Base-by-base conservation (phyloP, 345 rosid species). In the Linum lewisii region DNA sequence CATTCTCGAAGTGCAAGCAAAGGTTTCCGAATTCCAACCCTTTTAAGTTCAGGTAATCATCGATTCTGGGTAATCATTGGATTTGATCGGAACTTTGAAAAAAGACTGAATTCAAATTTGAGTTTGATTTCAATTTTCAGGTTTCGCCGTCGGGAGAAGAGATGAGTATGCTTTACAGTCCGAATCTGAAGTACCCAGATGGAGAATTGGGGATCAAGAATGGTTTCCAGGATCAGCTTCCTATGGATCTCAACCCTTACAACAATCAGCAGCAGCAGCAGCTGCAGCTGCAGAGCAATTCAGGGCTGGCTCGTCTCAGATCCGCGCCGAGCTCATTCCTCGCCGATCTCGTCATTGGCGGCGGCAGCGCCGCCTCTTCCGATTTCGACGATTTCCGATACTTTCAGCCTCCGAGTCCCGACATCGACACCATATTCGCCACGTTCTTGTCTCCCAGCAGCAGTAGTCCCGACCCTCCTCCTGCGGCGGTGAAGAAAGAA, bases 311-410 rank as follows among this genome's bases (percentile, higher is more conserved):
- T 61, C 70, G 81, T 36, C 70, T 72, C 45, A 75, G 70, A 3
- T 82, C 87, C 2, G 77, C 78, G 1, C 84, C 84, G 42, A 68
- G 75, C 67, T 73, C 81, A 57, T 68, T 76, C 64, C 21, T 76
- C 24, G 83, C 70, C 18, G 64, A 59, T 66, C 72, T 70, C 51
- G 59, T 49, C 47, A 64, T 61, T 58, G 57, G 32, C 6, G 24
- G 60, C 21, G 69, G 64, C 44, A 56, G 62, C n/a, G n/a, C n/a
- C n/a, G n/a, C n/a, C 32, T 29, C 34, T 29, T 29, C 34, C 7
- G 34, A 29, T 29, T 29, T 62, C 36, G 76, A 70, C 18, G 82
- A 67, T 54, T 71, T 36, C 61, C 66, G 37, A 13, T 66, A 37
- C 51, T 29, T 69, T 62, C 63, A 72, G 60, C 51, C 88, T 59